Evolutionary conservation across 2,329 filamentous ascomycete species (phyloP), one percentile per base, ranked within the genome.

Genomic region (Ophiocordyceps camponoti-leonardi): DNA sequence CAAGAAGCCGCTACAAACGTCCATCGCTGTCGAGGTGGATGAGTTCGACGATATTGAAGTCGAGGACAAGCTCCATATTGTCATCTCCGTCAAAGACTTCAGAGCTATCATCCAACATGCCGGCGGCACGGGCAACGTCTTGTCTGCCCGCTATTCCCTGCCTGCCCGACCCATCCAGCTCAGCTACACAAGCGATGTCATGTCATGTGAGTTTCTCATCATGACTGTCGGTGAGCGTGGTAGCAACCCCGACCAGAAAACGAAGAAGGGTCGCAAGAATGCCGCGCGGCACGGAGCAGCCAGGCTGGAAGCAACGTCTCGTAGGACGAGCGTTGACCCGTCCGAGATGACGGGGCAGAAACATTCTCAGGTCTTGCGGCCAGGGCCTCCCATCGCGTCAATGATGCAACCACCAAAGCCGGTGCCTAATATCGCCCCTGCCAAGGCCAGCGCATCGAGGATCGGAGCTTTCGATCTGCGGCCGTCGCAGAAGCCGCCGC

Each of bases 11-110:
- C 68, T 90, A 1, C 82, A 86, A 53, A 90, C 84, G 11, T 84
- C 83, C 28, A 84, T 90, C 49, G 76, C 83, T 1, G 73, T 88
- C 14, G 82, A 86, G 56, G 78, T 76, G 28, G 75, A 82, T 47
- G 83, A 88, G 52, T 90, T 90, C 54, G 79, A 84, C 47, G 73
- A 81, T 44, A 84, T 88, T 49, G 69, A 75, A 20, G 78, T 86
- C 28, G 79, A 86, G 56, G 77, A 85, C 48, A 79, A 81, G 44
- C 71, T 87, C 47, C 84, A 87, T 56, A 83, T 87, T 54, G 75
- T 86, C 48, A 83, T 88, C 56, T 85, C 79, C 53, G 83, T 90
- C 56, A 87, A 86, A 55, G 84, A 90, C 60, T 88, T 88, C 59
- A 79, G 83, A 44, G 79, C 83, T 31, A 84, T 88, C 45, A 77